Conservation (phyloP, 164 flowering plant species). For the Tetracentron sinense region DNA sequence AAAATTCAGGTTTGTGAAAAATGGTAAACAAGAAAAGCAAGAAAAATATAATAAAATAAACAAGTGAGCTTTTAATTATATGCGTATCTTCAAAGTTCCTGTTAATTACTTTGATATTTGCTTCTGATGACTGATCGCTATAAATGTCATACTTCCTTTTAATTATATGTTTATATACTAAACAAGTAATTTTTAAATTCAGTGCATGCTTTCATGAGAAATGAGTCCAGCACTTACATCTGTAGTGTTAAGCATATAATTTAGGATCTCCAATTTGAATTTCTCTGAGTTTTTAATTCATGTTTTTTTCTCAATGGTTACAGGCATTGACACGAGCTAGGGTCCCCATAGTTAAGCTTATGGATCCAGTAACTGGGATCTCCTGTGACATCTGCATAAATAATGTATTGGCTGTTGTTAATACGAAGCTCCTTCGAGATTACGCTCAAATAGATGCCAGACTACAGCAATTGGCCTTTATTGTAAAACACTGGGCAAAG, state of each 20-base stretch:
- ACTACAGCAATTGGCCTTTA: constrained; percentile 78
- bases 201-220: too few species aligned
- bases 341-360: constrained; percentile 97
- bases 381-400: constrained; percentile 96
- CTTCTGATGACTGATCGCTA: too few species aligned
- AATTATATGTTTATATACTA: too few species aligned
- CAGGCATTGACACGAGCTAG: constrained; percentile 96
- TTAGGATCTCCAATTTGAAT: not conserved
- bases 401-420: constrained; percentile 88
- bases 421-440: constrained; percentile 89
- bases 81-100: too few species aligned
- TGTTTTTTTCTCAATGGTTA: constrained; percentile 9
- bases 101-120: too few species aligned
- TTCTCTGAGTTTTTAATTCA: not conserved
- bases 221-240: too few species aligned
- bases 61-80: too few species aligned
- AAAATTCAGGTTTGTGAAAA: too few species aligned
- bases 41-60: too few species aligned
- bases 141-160: too few species aligned
- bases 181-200: too few species aligned
- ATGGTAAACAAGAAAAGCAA: too few species aligned
- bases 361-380: constrained; percentile 90
- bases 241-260: not conserved
- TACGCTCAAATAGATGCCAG: constrained; percentile 85
- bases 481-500: constrained; percentile 98